phyloP scores from a whole-genome alignment of 176 grass and related monocot genomes.

The Dendrocalamus sinicus region DNA sequence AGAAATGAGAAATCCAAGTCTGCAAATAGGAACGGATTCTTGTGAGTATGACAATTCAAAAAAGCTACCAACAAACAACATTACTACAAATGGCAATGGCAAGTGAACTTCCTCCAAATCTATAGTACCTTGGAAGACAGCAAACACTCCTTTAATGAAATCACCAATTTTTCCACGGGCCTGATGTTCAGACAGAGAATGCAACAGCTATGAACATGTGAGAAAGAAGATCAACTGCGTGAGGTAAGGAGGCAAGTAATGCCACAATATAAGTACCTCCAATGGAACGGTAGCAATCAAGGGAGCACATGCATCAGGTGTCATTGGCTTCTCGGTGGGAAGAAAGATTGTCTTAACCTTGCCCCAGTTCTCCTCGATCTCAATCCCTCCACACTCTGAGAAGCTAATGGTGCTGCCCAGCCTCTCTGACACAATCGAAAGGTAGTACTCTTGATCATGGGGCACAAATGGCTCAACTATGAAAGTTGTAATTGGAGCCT shows the following conservation, averaged over 20 bases:
- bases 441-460: conserved; percentile 90
- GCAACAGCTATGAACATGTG: background rate
- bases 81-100: background rate
- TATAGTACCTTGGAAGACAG: conserved; percentile 83
- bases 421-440: conserved; percentile 80
- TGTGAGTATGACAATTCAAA: conserved; percentile 12
- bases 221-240: background rate
- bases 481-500: conserved; percentile 94
- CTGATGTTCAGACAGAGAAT: conserved; percentile 42
- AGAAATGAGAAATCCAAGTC: conserved; percentile 96
- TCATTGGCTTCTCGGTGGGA: conserved; percentile 71
- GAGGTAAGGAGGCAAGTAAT: background rate
- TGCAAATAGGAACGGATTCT: conserved; percentile 34
- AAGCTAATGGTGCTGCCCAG: conserved; percentile 90
- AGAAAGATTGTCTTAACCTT: conserved; percentile 95
- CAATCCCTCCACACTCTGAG: conserved; percentile 91
- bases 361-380: conserved; percentile 98
- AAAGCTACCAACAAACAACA: background rate
- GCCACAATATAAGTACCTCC: conserved; percentile 55
- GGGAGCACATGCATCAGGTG: conserved; percentile 69
- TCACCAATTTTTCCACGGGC: conserved; percentile 81
- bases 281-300: conserved; percentile 88
- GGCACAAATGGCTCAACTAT: conserved; percentile 90
- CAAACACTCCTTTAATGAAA: conserved; percentile 84
- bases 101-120: background rate